Evolutionary conservation across 2,329 filamentous ascomycete species (phyloP).

Genomic region (Podosphaera leucotricha): DNA sequence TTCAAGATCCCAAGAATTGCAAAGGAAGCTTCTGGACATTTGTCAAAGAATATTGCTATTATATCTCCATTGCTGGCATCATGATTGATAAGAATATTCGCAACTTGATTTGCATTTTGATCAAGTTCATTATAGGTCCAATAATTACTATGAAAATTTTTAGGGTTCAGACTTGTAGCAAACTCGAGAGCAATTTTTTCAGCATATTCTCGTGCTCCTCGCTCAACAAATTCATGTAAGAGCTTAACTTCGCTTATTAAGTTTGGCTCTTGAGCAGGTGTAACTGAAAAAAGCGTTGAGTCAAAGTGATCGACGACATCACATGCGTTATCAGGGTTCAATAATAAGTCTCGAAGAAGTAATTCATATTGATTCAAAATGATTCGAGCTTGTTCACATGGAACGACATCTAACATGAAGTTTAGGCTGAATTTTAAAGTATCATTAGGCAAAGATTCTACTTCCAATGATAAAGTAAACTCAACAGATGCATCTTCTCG

Average conservation of each 20-base stretch:
- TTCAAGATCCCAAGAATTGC: conserved; percentile 17
- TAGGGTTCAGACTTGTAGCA: conserved; percentile 28
- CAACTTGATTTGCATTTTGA: conserved; percentile 45
- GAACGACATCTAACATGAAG: conserved; percentile 38
- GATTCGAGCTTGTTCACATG: conserved; percentile 39
- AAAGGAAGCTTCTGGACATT: conserved; percentile 17
- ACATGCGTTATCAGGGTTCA: conserved; percentile 19
- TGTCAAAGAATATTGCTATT: conserved; percentile 18
- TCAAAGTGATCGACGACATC: conserved; percentile 5
- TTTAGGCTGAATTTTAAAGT: conserved; percentile 40
- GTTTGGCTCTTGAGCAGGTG: conserved; percentile 31
- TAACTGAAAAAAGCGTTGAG: conserved; percentile 33
- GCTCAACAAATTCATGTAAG: conserved; percentile 60
- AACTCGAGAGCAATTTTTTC: conserved; percentile 53
- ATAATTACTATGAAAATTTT: conserved; percentile 21
- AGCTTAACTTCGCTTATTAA: conserved; percentile 33
- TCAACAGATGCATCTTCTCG: conserved; percentile 49
- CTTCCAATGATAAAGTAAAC: conserved; percentile 60
- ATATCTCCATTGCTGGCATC: conserved; percentile 28
- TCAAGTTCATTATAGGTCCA: conserved; percentile 65
- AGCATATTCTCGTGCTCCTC: conserved; percentile 30
- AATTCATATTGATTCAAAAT: conserved; percentile 51
- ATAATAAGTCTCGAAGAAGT: conserved; percentile 34
- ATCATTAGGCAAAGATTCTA: conserved; percentile 30
- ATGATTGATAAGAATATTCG: conserved; percentile 32